Evolutionary conservation across 1,284 basidiomycete genomes (phyloP), one percentile per base, ranked within the genome.

Genomic region (Boletellus deceptivus): DNA sequence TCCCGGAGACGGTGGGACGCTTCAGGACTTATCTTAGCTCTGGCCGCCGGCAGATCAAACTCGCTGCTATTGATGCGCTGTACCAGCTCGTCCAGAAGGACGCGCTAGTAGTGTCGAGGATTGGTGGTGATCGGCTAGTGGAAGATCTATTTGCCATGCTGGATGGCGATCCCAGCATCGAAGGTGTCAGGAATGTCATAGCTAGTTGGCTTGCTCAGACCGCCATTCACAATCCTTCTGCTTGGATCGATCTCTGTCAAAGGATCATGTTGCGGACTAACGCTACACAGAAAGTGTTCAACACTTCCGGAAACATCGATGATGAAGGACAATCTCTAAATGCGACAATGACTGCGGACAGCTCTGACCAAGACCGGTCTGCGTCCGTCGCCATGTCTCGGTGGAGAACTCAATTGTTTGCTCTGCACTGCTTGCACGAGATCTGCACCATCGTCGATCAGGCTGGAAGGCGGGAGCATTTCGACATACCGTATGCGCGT

Each of bases 61-160:
- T 95, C 6, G 93, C 94, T 1, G 92, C 95, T 0, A 96, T 98
- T 65, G 93, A 96, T 60, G 93, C 92, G 0, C 75, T 99, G 17
- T 98, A 99, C 65, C 96, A 98, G 65, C 89, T 99, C 18, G 94
- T 98, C 0, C 97, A 99, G 72, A 88, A 93, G 54, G 93, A 99
- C 69, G 95, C 95, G 0, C 70, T 94, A 4, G 77, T 87, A 5
- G 92, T 99, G 81, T 97, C 93, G 14, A 90, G 89, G 61, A 72
- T 98, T 3, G 97, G 97, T 16, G 97, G 97, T 2, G 94, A 98
- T 69, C 81, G 81, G 43, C 79, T 99, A 8, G 97, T 99, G 0
- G 93, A 96, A 64, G 91, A 97, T 59, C 77, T 99, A 8, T 98
- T 99, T 65, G 88, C 86, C 1, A 89, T 98, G 80, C 74, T 99